A percentile compares a stretch with the other conserved stretches of the same genome.
Conservation (phyloP, 495 filamentous ascomycete genomes). For the Lichina pygmaea region DNA sequence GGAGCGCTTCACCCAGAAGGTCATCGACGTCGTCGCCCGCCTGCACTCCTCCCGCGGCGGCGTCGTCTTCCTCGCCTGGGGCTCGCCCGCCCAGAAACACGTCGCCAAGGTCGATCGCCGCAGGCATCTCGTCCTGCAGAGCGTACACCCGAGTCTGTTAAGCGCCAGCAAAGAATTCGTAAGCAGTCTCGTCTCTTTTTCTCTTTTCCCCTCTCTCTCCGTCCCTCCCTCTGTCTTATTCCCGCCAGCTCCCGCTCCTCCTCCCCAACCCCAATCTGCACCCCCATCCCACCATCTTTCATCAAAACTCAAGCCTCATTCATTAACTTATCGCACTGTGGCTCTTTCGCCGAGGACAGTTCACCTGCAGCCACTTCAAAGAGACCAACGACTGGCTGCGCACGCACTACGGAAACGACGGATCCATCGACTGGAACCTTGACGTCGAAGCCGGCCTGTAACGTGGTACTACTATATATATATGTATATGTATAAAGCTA, state of each 20-base stretch:
- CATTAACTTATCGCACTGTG: too few species aligned
- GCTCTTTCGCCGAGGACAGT: conserved; percentile 26
- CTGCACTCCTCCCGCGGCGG: conserved; percentile 43
- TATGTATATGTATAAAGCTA: too few species aligned
- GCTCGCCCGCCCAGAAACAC: conserved; percentile 47
- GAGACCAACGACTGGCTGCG: conserved; percentile 76
- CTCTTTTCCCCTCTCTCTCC: too few species aligned
- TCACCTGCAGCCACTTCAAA: conserved; percentile 66
- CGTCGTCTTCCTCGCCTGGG: conserved; percentile 92
- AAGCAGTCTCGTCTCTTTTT: conserved; percentile 7
- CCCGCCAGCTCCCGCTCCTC: neutral
- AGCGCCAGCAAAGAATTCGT: conserved; percentile 55
- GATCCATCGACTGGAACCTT: conserved; percentile 71
- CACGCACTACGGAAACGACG: conserved; percentile 44
- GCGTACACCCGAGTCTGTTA: conserved; percentile 74
- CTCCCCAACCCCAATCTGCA: too few species aligned
- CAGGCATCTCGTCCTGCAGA: conserved; percentile 55
- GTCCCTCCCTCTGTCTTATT: neutral
- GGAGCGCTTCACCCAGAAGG: conserved; percentile 76
- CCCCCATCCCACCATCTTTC: neutral
- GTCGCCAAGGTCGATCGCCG: conserved; percentile 37
- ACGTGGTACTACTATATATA: too few species aligned
- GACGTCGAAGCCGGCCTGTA: neutral
- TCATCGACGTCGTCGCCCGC: conserved; percentile 63
- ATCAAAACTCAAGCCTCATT: too few species aligned